phyloP scores from a whole-genome alignment of 192 early-diverging fungal species.

The Funneliformis mosseae region DNA sequence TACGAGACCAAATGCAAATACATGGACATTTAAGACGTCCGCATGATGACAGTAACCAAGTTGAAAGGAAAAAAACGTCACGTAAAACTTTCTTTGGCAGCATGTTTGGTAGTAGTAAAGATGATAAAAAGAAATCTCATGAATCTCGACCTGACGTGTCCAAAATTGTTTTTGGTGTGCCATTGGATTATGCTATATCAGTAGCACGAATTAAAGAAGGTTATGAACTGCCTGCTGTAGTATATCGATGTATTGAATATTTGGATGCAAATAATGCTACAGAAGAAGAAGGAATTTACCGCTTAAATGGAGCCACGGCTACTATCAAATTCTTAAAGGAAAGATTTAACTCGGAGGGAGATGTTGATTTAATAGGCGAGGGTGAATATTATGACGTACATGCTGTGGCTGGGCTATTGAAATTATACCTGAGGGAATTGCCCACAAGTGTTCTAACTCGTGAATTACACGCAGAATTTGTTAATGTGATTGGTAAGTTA shows the following conservation, averaged over 20 bases:
- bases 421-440: slow-evolving; percentile 90
- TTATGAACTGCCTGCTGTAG: slow-evolving; percentile 84
- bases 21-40: not conserved
- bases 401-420: slow-evolving; percentile 88
- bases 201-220: slow-evolving; percentile 72
- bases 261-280: slow-evolving; percentile 87
- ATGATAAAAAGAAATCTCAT: slow-evolving; percentile 36
- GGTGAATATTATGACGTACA: slow-evolving; percentile 89
- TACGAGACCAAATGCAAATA: not conserved
- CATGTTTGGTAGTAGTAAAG: slow-evolving; percentile 31
- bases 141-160: slow-evolving; percentile 16
- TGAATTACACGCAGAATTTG: slow-evolving; percentile 85
- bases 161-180: slow-evolving; percentile 77
- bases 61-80: slow-evolving; percentile 9
- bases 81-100: slow-evolving; percentile 33
- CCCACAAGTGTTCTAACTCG: slow-evolving; percentile 84
- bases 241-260: slow-evolving; percentile 96
- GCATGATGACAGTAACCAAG: not conserved
- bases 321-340: slow-evolving; percentile 78
- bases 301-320: slow-evolving; percentile 77
- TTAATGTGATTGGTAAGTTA: slow-evolving; percentile 71
- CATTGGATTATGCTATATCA: slow-evolving; percentile 78
- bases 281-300: slow-evolving; percentile 94
- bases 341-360: slow-evolving; percentile 81
- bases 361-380: slow-evolving; percentile 65